Conservation (phyloP, 2,329 filamentous ascomycete genomes). For the Clonostachys rosea region DNA sequence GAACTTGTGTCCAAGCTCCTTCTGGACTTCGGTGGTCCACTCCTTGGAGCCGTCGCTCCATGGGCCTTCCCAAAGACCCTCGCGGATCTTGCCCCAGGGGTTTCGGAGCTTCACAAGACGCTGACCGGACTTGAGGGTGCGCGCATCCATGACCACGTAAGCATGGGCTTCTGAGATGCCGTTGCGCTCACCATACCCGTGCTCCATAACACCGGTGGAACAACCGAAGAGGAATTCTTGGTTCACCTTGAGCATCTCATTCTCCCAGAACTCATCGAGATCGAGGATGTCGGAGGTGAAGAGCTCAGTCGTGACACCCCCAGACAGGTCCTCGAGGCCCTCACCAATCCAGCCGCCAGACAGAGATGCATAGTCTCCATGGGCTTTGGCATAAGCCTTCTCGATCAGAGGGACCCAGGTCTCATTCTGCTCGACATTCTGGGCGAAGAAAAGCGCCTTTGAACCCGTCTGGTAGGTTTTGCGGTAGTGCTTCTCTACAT, state of each 20-base stretch:
- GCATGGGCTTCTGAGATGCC: slow-evolving; percentile 56
- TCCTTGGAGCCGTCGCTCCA: slow-evolving; percentile 59
- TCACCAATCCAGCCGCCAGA: slow-evolving; percentile 67
- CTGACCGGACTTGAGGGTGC: slow-evolving; percentile 44
- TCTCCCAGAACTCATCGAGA: slow-evolving; percentile 77
- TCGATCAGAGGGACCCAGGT: slow-evolving; percentile 79
- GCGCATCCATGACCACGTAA: slow-evolving; percentile 56
- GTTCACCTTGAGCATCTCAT: slow-evolving; percentile 77
- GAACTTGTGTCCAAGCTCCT: slow-evolving; percentile 54
- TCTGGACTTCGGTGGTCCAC: slow-evolving; percentile 53
- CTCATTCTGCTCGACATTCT: slow-evolving; percentile 71
- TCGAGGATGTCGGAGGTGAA: slow-evolving; percentile 69
- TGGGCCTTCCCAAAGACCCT: slow-evolving; percentile 54
- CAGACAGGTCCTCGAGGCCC: slow-evolving; percentile 55
- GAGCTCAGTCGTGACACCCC: slow-evolving; percentile 66
- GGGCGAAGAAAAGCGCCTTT: slow-evolving; percentile 73
- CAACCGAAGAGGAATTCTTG: slow-evolving; percentile 76
- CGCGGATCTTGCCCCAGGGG: slow-evolving; percentile 54
- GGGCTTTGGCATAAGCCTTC: slow-evolving; percentile 81
- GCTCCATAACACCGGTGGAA: slow-evolving; percentile 57
- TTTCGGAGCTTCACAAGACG: slow-evolving; percentile 55
- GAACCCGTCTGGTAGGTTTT: slow-evolving; percentile 71
- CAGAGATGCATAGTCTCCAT: slow-evolving; percentile 71
- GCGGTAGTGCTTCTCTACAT: slow-evolving; percentile 67
- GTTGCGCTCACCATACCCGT: slow-evolving; percentile 55